Conservation (phyloP, 148 eudicot species). For the Pharnaceum exiguum region DNA sequence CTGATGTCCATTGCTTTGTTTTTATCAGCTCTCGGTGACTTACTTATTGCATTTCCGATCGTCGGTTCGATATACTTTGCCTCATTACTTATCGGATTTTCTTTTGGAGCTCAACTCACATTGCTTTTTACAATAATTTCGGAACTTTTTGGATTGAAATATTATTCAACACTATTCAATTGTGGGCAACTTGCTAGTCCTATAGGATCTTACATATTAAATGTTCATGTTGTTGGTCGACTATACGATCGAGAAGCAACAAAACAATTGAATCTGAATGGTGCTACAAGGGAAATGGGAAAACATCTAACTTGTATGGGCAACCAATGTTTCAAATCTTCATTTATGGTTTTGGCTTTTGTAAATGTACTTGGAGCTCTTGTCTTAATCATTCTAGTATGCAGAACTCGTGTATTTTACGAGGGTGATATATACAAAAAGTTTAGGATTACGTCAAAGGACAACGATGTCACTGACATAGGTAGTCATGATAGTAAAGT, state of each 20-base stretch:
- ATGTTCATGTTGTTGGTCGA: slow-evolving; percentile 28
- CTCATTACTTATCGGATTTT: slow-evolving; percentile 35
- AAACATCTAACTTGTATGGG: slow-evolving; percentile 32
- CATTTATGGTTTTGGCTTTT: slow-evolving; percentile 26
- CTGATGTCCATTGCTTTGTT: background rate
- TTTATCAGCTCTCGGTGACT: slow-evolving; percentile 19
- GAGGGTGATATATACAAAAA: slow-evolving; percentile 38
- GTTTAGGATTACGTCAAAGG: too few species aligned
- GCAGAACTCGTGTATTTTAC: slow-evolving; percentile 35
- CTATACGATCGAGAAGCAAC: slow-evolving; percentile 28
- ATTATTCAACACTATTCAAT: slow-evolving; percentile 38
- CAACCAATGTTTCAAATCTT: slow-evolving; percentile 22
- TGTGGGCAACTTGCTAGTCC: slow-evolving; percentile 36
- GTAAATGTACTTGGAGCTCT: slow-evolving; percentile 21
- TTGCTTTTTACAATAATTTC: slow-evolving; percentile 34
- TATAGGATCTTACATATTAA: slow-evolving; percentile 28
- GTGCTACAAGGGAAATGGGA: background rate
- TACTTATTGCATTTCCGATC: slow-evolving; percentile 29
- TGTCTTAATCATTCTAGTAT: slow-evolving; percentile 22
- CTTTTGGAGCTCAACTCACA: slow-evolving; percentile 38
- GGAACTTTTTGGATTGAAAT: slow-evolving; percentile 41
- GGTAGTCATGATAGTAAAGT: too few species aligned
- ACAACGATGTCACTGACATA: too few species aligned
- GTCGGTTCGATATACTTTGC: slow-evolving; percentile 27
- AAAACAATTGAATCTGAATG: slow-evolving; percentile 20